Percentiles rank a stretch among this genome's conserved stretches.
Evolutionary conservation across 306 rosid species (phyloP).

Genomic region (Ochetophila trinervis): DNA sequence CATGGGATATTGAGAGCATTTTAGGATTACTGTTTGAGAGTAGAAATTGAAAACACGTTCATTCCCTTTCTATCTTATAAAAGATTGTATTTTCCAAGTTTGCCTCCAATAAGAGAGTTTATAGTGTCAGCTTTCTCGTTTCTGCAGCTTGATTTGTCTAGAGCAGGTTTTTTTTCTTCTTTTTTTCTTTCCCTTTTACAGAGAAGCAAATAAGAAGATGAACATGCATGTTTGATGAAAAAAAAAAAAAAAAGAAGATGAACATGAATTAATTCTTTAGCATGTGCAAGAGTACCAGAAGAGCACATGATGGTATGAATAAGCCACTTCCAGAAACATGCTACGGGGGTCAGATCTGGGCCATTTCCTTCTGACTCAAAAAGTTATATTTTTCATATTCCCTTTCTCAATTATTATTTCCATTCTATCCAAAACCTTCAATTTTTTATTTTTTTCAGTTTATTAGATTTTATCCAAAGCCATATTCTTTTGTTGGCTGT

Average conservation of each 20-base stretch:
- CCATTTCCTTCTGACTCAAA: constrained; percentile 29
- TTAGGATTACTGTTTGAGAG: too few species aligned
- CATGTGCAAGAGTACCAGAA: constrained; percentile 52
- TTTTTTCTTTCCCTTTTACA: constrained; percentile 24
- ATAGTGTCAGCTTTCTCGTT: constrained; percentile 33
- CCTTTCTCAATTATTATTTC: background rate
- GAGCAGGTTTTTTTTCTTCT: background rate
- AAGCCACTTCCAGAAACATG: constrained; percentile 22
- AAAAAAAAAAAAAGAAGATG: constrained; percentile 24
- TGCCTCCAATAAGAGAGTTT: constrained; percentile 12
- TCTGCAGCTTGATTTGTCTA: constrained; percentile 1
- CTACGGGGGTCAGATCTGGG: constrained; percentile 41
- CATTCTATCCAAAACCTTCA: constrained; percentile 6
- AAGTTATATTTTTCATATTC: constrained; percentile 7
- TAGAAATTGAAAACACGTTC: background rate
- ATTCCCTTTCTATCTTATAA: background rate
- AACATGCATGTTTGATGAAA: too few species aligned
- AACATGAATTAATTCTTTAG: constrained; percentile 33
- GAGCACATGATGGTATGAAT: constrained; percentile 45
- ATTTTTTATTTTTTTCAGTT: background rate
- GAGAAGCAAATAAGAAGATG: constrained; percentile 27
- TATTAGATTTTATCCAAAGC: background rate
- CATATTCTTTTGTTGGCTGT: too few species aligned
- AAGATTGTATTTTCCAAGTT: constrained; percentile 7
- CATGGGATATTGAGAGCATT: too few species aligned